Evolutionary conservation across 345 rosid genomes (phyloP).

Genomic region (Gossypium sturtianum): DNA sequence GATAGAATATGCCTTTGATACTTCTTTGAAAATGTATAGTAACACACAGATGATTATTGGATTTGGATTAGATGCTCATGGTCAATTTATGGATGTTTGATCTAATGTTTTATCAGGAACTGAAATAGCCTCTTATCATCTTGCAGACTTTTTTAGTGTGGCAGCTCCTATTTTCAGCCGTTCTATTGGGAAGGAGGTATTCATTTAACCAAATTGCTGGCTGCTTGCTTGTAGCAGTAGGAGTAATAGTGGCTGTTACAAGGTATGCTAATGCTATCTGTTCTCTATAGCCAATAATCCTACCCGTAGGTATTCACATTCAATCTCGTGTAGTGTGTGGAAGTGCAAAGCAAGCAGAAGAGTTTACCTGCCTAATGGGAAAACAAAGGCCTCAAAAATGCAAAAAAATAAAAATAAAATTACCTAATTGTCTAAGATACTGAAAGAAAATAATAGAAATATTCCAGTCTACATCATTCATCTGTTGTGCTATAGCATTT

Average conservation of each 20-base stretch:
- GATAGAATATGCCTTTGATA: background rate
- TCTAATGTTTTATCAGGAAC: background rate
- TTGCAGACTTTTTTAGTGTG: conserved; percentile 82
- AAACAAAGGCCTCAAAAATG: background rate
- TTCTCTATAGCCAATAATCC: background rate
- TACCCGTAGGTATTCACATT: background rate
- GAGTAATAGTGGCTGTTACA: conserved; percentile 71
- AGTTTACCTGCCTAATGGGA: background rate
- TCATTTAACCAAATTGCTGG: conserved; percentile 56
- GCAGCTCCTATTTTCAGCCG: conserved; percentile 63
- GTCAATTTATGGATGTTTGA: conserved; percentile 1
- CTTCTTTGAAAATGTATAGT: background rate
- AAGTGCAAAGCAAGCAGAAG: background rate
- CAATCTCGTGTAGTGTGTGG: background rate
- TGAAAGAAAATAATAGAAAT: background rate
- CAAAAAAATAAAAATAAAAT: background rate
- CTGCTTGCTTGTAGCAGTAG: conserved; percentile 75
- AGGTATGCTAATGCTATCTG: conserved; percentile 34
- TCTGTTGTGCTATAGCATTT: background rate
- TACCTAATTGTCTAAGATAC: background rate
- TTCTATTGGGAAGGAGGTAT: conserved; percentile 60
- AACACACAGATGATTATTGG: background rate
- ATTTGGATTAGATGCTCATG: background rate
- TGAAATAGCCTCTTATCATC: conserved; percentile 5
- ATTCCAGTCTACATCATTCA: background rate